These are phyloP conservation scores for Amaranthus palmeri DNA, from an alignment of 148 eudicot species.

Conservation along the genomic window DNA sequence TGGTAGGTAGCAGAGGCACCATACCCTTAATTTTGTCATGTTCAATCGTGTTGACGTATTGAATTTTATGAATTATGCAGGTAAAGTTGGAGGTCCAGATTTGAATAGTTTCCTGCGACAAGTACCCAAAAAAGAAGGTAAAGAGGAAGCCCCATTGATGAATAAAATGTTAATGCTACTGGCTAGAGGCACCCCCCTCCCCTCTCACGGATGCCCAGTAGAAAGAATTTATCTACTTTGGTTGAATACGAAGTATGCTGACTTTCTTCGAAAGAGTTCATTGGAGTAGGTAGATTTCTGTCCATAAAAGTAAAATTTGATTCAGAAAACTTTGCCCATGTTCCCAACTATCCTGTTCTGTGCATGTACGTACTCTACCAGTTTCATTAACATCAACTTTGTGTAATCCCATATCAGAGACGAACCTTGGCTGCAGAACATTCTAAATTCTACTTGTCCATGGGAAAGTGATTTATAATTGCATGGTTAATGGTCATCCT, in stretches of 20 bases:
- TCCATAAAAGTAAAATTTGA: not conserved
- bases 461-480: not conserved
- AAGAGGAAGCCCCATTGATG: not conserved
- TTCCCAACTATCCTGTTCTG: too few relatives aligned
- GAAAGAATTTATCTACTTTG: not conserved
- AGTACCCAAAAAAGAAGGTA: constrained; percentile 69
- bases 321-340: not conserved
- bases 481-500: not conserved
- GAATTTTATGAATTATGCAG: constrained; percentile 34
- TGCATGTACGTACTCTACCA: too few relatives aligned
- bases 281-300: not conserved
- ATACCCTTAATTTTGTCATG: constrained; percentile 1
- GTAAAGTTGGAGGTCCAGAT: constrained; percentile 78
- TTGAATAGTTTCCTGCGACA: constrained; percentile 77
- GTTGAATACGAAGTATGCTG: not conserved
- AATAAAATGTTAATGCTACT: not conserved
- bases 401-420: not conserved
- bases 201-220: not conserved
- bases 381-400: not conserved
- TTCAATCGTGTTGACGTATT: constrained; percentile 12
- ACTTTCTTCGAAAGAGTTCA: not conserved
- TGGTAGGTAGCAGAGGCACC: constrained; percentile 37
- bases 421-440: not conserved
- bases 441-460: not conserved
- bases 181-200: not conserved